These are phyloP conservation scores for Hymenoscyphus infarciens DNA, from an alignment of 2,329 filamentous ascomycete species.

Conservation along the genomic window DNA sequence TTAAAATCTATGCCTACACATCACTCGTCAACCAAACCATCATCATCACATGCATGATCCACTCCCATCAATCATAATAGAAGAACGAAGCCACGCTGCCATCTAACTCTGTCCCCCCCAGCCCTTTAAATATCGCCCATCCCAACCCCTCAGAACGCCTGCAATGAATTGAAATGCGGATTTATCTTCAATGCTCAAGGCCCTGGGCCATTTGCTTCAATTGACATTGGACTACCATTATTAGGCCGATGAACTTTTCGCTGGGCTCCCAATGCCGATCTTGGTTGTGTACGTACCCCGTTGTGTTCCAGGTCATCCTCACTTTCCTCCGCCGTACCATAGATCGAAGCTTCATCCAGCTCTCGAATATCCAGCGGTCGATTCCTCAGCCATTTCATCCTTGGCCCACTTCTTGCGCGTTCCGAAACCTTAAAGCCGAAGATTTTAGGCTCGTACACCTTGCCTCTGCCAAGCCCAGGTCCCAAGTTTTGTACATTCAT, in stretches of 20 bases:
- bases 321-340: slow-evolving; percentile 51
- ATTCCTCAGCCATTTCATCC: slow-evolving; percentile 94
- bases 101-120: not conserved
- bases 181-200: slow-evolving; percentile 7
- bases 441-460: slow-evolving; percentile 91
- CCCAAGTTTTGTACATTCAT: slow-evolving; percentile 83
- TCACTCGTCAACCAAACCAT: slow-evolving; percentile 2
- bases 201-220: slow-evolving; percentile 27
- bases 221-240: slow-evolving; percentile 34
- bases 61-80: not conserved
- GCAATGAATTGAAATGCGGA: slow-evolving; percentile 4
- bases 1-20: not conserved
- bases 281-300: slow-evolving; percentile 20
- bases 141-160: slow-evolving; percentile 5
- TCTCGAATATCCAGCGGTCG: slow-evolving; percentile 77
- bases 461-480: slow-evolving; percentile 75
- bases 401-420: slow-evolving; percentile 79
- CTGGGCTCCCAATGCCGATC: slow-evolving; percentile 10
- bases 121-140: not conserved
- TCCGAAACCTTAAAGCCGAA: slow-evolving; percentile 96
- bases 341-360: slow-evolving; percentile 71
- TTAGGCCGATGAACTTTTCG: slow-evolving; percentile 22
- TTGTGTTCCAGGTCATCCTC: slow-evolving; percentile 47
- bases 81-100: not conserved
- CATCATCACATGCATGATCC: slow-evolving; percentile 2